Conservation (phyloP, 805 yeast genomes). For the Lachancea cidri region DNA sequence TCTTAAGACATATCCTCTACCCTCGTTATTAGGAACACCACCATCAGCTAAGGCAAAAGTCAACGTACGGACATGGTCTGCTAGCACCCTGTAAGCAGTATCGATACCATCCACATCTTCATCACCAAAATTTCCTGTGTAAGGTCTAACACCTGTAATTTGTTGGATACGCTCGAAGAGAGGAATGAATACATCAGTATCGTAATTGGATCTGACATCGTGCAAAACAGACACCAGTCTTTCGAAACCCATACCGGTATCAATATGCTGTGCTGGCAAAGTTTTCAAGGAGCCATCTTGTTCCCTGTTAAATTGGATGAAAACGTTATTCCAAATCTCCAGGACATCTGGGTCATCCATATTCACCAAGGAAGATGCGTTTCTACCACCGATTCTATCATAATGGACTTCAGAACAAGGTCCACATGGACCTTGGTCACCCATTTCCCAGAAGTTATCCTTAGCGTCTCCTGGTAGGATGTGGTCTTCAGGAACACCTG, state of each 20-base stretch:
- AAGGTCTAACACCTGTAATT: slow-evolving; percentile 87
- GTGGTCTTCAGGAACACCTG: slow-evolving; percentile 89
- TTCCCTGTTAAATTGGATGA: slow-evolving; percentile 95
- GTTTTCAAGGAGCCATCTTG: slow-evolving; percentile 72
- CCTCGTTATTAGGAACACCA: slow-evolving; percentile 98
- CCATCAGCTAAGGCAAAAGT: slow-evolving; percentile 97
- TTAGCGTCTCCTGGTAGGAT: slow-evolving; percentile 84
- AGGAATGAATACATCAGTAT: slow-evolving; percentile 94
- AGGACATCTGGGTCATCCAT: slow-evolving; percentile 97
- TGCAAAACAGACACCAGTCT: slow-evolving; percentile 93
- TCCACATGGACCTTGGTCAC: slow-evolving; percentile 99
- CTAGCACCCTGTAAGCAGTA: slow-evolving; percentile 96
- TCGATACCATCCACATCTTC: slow-evolving; percentile 94
- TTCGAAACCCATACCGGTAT: slow-evolving; percentile 99
- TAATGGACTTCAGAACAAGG: slow-evolving; percentile 98
- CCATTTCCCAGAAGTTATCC: slow-evolving; percentile 99
- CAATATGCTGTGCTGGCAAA: slow-evolving; percentile 92
- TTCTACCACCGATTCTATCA: slow-evolving; percentile 98
- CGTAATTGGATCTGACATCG: slow-evolving; percentile 88
- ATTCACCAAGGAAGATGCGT: slow-evolving; percentile 85
- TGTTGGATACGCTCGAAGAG: slow-evolving; percentile 82
- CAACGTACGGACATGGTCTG: slow-evolving; percentile 96
- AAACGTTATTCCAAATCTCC: slow-evolving; percentile 97
- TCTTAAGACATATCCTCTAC: slow-evolving; percentile 96
- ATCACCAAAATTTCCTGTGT: slow-evolving; percentile 86